A percentile compares a stretch with the other conserved stretches of the same genome.
phyloP scores from a whole-genome alignment of 163 green algal species.

The Botryococcus braunii region DNA sequence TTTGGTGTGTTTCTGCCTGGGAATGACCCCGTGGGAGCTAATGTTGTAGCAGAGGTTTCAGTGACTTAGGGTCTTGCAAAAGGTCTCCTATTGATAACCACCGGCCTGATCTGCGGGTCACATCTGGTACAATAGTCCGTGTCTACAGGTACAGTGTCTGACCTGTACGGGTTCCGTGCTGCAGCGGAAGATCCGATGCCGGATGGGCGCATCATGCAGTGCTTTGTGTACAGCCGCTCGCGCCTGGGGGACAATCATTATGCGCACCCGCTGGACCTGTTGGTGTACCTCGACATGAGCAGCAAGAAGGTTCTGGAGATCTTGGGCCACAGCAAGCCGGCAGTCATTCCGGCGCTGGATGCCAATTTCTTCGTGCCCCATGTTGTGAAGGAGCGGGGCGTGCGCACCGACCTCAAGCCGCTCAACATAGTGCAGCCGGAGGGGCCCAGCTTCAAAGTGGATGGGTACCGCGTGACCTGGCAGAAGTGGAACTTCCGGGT shows the following conservation, averaged over 20 bases:
- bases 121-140: no score
- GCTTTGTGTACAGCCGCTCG: conserved; percentile 58
- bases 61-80: no score
- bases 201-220: conserved; percentile 56
- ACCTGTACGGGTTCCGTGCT: no score
- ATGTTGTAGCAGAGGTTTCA: no score
- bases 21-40: no score
- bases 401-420: conserved; percentile 15
- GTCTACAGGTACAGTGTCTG: no score
- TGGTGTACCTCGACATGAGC: conserved; percentile 23
- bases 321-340: conserved; percentile 2
- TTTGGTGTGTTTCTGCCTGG: no score
- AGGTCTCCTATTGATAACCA: no score
- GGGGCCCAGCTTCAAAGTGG: conserved; percentile 40
- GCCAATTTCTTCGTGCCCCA: conserved; percentile 13
- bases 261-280: conserved; percentile 61
- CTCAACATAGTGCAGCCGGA: conserved; percentile 55
- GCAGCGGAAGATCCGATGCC: no score
- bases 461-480: conserved; percentile 67
- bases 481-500: conserved; percentile 75
- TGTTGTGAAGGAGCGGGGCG: not conserved
- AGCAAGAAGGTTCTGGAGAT: conserved; percentile 32
- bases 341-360: conserved; percentile 12
- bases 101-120: no score
- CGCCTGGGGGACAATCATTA: conserved; percentile 67